Evolutionary conservation across 2,329 filamentous ascomycete species (phyloP).

Genomic region (Exophiala sp.): DNA sequence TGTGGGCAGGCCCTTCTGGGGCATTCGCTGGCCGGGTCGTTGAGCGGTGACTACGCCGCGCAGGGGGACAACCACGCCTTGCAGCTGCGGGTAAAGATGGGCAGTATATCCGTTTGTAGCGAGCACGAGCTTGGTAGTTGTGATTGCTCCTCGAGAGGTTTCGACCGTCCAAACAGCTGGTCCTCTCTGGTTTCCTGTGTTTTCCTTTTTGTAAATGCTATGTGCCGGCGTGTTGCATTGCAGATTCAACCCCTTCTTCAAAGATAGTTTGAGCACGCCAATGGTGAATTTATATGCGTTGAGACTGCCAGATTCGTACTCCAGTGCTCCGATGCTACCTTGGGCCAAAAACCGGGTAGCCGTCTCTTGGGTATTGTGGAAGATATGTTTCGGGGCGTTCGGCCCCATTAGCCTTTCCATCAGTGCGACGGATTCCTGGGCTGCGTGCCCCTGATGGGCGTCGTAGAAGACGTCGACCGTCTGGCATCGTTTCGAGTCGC

Average conservation of each 20-base stretch:
- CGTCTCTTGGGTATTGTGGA: slow-evolving; percentile 43
- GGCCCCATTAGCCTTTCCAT: slow-evolving; percentile 43
- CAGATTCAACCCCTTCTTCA: slow-evolving; percentile 34
- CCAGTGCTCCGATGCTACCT: slow-evolving; percentile 44
- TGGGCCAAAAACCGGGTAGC: slow-evolving; percentile 39
- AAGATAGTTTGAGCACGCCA: slow-evolving; percentile 43
- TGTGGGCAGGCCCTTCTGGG: slow-evolving; percentile 25
- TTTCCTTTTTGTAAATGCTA: slow-evolving; percentile 23
- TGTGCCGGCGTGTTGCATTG: slow-evolving; percentile 33
- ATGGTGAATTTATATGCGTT: slow-evolving; percentile 39
- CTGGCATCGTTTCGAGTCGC: slow-evolving; percentile 47
- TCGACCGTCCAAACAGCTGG: slow-evolving; percentile 31
- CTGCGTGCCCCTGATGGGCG: slow-evolving; percentile 37
- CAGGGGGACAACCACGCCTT: slow-evolving; percentile 46
- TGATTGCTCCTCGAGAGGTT: slow-evolving; percentile 42
- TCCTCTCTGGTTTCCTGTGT: slow-evolving; percentile 1
- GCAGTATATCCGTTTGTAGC: slow-evolving; percentile 53
- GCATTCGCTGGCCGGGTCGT: slow-evolving; percentile 31
- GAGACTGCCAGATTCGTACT: slow-evolving; percentile 43
- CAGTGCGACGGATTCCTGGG: slow-evolving; percentile 38
- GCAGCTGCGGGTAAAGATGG: slow-evolving; percentile 40
- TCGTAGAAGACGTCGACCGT: slow-evolving; percentile 58
- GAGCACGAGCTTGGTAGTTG: slow-evolving; percentile 43
- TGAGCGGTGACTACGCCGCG: slow-evolving; percentile 48
- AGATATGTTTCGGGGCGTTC: slow-evolving; percentile 41